Evolutionary conservation across 257 asterid genomes (phyloP), one percentile per base, ranked within the genome.

Genomic region (Solanum virginianum): DNA sequence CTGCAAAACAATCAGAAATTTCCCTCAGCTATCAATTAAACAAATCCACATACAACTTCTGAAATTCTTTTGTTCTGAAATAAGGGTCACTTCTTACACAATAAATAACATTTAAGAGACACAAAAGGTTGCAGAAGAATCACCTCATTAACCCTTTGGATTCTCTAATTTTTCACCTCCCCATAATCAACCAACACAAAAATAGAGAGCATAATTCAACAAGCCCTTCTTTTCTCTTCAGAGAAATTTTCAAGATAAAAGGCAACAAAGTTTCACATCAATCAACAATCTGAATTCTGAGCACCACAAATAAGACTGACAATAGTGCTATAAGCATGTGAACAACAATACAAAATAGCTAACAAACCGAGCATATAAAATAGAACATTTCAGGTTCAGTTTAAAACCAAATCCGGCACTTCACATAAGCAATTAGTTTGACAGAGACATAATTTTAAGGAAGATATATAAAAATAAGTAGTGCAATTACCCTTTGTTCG

Each of bases 401-500:
- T 74, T 74, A 1, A 45, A 74, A 22, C 81, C 29, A 47, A 74
- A 74, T 47, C 41, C 1, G 9, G 39, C 41, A 22, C 81, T 47
- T 47, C 18, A 22, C 59, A 7, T 74, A 13, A 45, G 41, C 22
- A 74, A 47, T n/a, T 51, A 47, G 20, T 47, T 75, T 75, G 60
- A 47, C 60, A 75, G 2, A 14, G 81, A 75, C 20, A 49, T 75
- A 24, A 22, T 53, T 53, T 26, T 53, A 26, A 26, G 22, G 26
- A 79, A 26, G 82, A 53, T 24, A 53, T 16, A 53, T 79, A 32
- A 53, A 29, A 79, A 17, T 17, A 53, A 17, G 49, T 1, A 79
- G 83, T 65, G 29, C 65, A 10, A 26, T 7, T 92, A 96, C 99
- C 98, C 18, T 87, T 87, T 69, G 55, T 90, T 39, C 24, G 88